Evolutionary conservation across 75 land plant species (phyloP).

Genomic region (Pseudotsuga menziesii): DNA sequence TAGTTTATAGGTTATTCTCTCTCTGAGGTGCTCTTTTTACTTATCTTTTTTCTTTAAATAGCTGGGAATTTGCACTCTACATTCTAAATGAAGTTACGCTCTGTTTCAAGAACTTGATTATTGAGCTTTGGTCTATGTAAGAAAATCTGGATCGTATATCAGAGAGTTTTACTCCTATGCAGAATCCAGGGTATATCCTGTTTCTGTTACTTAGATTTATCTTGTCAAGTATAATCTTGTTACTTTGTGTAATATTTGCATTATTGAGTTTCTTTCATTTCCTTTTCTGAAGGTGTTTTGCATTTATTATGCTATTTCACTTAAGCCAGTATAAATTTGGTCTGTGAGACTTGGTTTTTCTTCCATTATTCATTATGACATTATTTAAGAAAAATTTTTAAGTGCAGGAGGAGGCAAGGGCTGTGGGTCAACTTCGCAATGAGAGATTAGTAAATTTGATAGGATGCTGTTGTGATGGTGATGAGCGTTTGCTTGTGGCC

Average conservation of each 20-base stretch:
- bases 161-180: background rate
- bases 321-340: background rate
- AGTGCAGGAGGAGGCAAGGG: constrained; percentile 73
- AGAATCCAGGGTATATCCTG: background rate
- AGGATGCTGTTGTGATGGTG: constrained; percentile 79
- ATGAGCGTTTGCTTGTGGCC: constrained; percentile 65
- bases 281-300: background rate
- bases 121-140: background rate
- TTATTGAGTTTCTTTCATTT: background rate
- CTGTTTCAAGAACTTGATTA: background rate
- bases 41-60: background rate
- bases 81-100: background rate
- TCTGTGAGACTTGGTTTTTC: background rate
- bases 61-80: background rate
- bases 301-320: background rate
- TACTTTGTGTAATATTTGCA: background rate
- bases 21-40: background rate
- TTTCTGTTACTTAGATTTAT: background rate
- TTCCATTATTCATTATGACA: background rate
- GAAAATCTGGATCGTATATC: background rate
- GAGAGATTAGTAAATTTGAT: constrained; percentile 79
- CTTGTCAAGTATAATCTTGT: background rate
- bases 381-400: background rate
- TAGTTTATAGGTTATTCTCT: background rate
- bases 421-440: constrained; percentile 72